Conservation (phyloP, 2,329 filamentous ascomycete genomes). For the Tolypocladium tropicale region DNA sequence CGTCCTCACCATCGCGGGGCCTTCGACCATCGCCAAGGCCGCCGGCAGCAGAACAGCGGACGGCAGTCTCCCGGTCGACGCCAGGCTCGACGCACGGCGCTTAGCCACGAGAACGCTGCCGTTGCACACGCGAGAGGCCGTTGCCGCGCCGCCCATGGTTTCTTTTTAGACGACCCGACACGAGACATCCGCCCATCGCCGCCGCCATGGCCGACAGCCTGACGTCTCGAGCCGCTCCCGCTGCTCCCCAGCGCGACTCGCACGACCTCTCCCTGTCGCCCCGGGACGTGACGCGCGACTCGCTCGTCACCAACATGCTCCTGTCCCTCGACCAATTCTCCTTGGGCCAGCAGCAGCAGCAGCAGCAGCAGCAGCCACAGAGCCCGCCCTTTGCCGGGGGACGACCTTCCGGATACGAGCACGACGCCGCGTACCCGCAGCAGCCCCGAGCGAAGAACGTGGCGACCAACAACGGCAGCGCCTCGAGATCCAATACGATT, state of each 20-base stretch:
- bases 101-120: not conserved
- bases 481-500: not conserved
- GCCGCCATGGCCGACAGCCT: conserved; percentile 15
- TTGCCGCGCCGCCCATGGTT: conserved; percentile 10
- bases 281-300: conserved; percentile 71
- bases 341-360: conserved; percentile 28
- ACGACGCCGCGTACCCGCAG: conserved; percentile 10
- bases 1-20: not conserved
- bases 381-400: not conserved
- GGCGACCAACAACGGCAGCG: not conserved
- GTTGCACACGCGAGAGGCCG: not conserved
- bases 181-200: conserved; percentile 6
- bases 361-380: not conserved
- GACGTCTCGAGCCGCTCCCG: conserved; percentile 5
- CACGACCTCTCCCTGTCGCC: conserved; percentile 80
- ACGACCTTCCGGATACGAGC: conserved; percentile 12
- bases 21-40: not conserved
- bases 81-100: not conserved
- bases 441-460: not conserved
- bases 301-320: conserved; percentile 92
- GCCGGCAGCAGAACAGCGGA: not conserved
- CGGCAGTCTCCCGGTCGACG: not conserved
- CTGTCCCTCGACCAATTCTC: conserved; percentile 82
- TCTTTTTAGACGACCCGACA: conserved; percentile 10
- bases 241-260: conserved; percentile 44